Conservation (phyloP, 768 basidiomycete species). For the Pisolithus albus region DNA sequence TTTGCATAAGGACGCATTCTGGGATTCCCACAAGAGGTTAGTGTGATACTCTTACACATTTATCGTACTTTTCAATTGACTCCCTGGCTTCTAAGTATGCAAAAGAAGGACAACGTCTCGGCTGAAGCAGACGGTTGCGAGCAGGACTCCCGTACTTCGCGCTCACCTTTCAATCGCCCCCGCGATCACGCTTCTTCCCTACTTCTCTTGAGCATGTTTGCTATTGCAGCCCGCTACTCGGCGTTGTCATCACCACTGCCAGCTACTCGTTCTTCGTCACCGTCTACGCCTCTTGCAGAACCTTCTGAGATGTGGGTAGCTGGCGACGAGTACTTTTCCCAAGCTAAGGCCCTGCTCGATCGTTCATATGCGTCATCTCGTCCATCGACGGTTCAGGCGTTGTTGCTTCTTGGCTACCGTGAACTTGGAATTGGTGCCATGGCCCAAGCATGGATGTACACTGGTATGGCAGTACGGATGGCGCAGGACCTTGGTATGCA, state of each 20-base stretch:
- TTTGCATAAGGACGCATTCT: slow-evolving; percentile 63
- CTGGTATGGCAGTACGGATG: slow-evolving; percentile 89
- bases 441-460: slow-evolving; percentile 82
- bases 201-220: slow-evolving; percentile 76
- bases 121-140: slow-evolving; percentile 16
- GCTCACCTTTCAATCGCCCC: slow-evolving; percentile 35
- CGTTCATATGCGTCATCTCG: slow-evolving; percentile 63
- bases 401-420: slow-evolving; percentile 75
- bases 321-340: slow-evolving; percentile 64
- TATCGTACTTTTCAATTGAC: background rate
- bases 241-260: slow-evolving; percentile 20
- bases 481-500: slow-evolving; percentile 86
- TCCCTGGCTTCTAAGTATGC: slow-evolving; percentile 14
- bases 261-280: slow-evolving; percentile 23
- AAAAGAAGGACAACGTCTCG: slow-evolving; percentile 27
- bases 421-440: slow-evolving; percentile 87
- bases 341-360: slow-evolving; percentile 63
- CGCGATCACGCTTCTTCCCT: slow-evolving; percentile 51
- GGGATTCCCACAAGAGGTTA: slow-evolving; percentile 48
- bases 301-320: slow-evolving; percentile 70
- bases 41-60: background rate
- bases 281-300: slow-evolving; percentile 35
- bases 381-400: slow-evolving; percentile 68
- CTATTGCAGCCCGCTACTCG: slow-evolving; percentile 72
- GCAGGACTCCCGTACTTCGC: slow-evolving; percentile 13